A percentile compares a stretch with the other conserved stretches of the same genome.
Evolutionary conservation across 345 rosid genomes (phyloP).

Genomic region (Nasturtium officinale): DNA sequence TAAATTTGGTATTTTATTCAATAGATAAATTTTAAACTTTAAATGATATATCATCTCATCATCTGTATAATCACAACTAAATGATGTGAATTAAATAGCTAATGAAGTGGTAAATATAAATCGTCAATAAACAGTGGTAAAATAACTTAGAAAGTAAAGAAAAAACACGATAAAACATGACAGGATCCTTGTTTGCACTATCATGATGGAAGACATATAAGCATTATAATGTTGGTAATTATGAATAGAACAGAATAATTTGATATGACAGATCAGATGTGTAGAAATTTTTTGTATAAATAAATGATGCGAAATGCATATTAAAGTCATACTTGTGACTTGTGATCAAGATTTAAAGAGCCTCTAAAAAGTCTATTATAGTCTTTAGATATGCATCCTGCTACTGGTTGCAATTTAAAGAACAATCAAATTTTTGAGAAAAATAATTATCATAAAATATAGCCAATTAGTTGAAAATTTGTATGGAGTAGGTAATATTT

Average conservation of each 20-base stretch:
- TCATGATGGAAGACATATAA: not conserved
- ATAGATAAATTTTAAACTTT: not conserved
- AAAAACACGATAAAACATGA: not conserved
- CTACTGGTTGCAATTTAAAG: conserved; percentile 33
- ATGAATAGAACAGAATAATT: not conserved
- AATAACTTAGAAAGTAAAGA: not conserved
- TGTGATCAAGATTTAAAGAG: conserved; percentile 41
- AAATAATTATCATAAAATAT: not conserved
- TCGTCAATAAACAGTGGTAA: not conserved
- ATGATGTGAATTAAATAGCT: not conserved
- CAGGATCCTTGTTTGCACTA: not conserved
- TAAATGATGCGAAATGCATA: conserved; percentile 21
- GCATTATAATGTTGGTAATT: not conserved
- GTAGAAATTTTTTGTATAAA: conserved; percentile 12
- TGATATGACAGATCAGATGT: conserved; percentile 11
- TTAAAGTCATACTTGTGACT: conserved; percentile 33
- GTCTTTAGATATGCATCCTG: conserved; percentile 11
- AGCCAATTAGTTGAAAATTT: not conserved
- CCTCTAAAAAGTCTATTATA: conserved; percentile 26
- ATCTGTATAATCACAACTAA: not conserved
- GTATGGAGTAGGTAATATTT: not conserved
- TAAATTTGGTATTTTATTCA: not conserved
- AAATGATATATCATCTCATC: too few species aligned
- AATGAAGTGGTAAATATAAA: not conserved
- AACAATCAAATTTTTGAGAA: not conserved